Evolutionary conservation across 164 flowering plant species (phyloP).

Genomic region (Dillenia turbinata): DNA sequence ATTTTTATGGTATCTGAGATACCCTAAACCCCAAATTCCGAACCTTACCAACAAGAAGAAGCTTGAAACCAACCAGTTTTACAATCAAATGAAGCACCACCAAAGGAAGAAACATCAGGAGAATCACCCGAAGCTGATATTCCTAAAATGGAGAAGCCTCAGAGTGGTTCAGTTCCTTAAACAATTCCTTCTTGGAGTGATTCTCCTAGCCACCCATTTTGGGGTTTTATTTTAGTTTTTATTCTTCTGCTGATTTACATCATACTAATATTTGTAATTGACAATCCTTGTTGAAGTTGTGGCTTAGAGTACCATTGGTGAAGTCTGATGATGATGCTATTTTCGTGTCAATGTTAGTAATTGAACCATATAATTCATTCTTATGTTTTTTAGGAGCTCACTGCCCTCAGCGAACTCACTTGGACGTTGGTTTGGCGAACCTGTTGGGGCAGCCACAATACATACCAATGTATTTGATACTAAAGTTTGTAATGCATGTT

Average conservation of each 20-base stretch:
- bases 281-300: slow-evolving; percentile 49
- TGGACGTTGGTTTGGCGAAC: slow-evolving; percentile 98
- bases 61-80: background rate
- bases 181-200: slow-evolving; percentile 84
- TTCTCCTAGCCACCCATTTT: slow-evolving; percentile 46
- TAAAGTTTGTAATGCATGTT: slow-evolving; percentile 1
- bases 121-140: slow-evolving; percentile 1
- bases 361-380: background rate
- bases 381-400: slow-evolving; percentile 49
- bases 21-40: background rate
- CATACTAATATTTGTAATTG: too few species aligned
- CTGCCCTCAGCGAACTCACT: slow-evolving; percentile 82
- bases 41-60: background rate
- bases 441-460: slow-evolving; percentile 81
- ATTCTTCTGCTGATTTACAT: too few species aligned
- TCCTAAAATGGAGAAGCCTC: slow-evolving; percentile 1
- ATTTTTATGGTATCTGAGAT: too few species aligned
- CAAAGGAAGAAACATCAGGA: background rate
- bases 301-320: slow-evolving; percentile 94
- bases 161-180: slow-evolving; percentile 49
- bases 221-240: background rate
- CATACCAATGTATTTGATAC: slow-evolving; percentile 61
- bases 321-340: slow-evolving; percentile 58
- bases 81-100: background rate
- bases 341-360: background rate